phyloP scores from a whole-genome alignment of 306 rosid species.

The Elaeagnus macrophylla region DNA sequence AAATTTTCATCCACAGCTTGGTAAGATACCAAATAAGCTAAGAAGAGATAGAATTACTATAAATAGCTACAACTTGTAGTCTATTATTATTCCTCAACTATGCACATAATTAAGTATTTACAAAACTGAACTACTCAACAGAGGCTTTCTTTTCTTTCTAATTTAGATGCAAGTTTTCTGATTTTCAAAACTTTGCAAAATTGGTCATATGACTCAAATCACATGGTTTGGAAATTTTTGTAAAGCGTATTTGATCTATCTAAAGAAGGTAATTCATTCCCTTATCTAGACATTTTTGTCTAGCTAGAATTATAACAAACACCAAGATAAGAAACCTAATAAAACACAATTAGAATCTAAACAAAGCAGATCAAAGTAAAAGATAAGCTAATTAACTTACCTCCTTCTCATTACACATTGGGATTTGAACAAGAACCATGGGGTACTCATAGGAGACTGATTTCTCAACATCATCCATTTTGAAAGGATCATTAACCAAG shows the following conservation, averaged over 20 bases:
- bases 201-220: conserved; percentile 8
- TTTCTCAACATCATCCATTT: conserved; percentile 54
- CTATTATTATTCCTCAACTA: no score
- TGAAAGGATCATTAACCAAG: conserved; percentile 39
- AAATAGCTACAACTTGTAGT: no score
- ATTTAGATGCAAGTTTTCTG: background rate
- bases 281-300: background rate
- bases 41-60: no score
- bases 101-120: no score
- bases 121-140: conserved; percentile 4
- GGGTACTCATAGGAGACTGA: conserved; percentile 42
- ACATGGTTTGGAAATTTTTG: background rate
- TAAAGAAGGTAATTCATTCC: background rate
- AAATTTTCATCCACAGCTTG: no score
- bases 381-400: conserved; percentile 30
- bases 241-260: background rate
- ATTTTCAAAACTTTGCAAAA: conserved; percentile 4
- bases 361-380: background rate
- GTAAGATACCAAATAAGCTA: no score
- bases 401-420: conserved; percentile 95
- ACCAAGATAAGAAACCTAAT: background rate
- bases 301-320: conserved; percentile 5
- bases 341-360: background rate
- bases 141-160: conserved; percentile 1
- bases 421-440: conserved; percentile 88